These are phyloP conservation scores for Botrytis cinerea DNA, from an alignment of 2,329 filamentous ascomycete species.

Conservation along the genomic window DNA sequence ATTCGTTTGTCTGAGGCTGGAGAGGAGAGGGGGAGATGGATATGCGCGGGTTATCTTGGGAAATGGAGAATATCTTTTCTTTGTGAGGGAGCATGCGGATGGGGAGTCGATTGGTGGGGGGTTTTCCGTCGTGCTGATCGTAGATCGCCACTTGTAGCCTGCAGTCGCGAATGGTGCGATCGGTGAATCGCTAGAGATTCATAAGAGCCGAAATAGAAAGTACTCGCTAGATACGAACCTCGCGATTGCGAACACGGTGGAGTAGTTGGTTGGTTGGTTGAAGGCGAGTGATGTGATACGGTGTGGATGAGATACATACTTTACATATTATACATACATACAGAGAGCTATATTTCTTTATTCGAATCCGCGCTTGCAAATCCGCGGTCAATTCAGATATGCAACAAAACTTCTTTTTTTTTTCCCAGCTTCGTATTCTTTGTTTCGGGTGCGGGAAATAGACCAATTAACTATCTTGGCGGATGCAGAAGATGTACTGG, in stretches of 20 bases:
- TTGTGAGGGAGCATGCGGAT: background rate
- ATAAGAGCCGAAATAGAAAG: background rate
- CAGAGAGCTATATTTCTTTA: background rate
- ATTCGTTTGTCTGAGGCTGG: background rate
- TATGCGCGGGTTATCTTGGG: background rate
- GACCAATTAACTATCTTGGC: background rate
- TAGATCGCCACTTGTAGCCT: background rate
- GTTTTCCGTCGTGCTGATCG: background rate
- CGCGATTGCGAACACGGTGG: background rate
- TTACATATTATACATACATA: background rate
- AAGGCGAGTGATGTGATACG: background rate
- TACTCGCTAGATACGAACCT: background rate
- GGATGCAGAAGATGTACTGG: background rate
- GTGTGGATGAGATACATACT: background rate
- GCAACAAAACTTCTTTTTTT: background rate
- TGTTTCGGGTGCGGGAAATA: background rate
- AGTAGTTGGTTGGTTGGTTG: background rate
- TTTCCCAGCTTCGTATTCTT: background rate
- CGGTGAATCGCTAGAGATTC: background rate
- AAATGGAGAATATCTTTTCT: background rate
- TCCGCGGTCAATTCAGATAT: slow-evolving; percentile 1
- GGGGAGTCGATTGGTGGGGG: background rate
- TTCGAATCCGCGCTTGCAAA: background rate
- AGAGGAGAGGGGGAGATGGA: background rate
- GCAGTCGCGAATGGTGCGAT: background rate